Base-by-base conservation (phyloP, 805 yeast species). In the Starmerella kuoi region DNA sequence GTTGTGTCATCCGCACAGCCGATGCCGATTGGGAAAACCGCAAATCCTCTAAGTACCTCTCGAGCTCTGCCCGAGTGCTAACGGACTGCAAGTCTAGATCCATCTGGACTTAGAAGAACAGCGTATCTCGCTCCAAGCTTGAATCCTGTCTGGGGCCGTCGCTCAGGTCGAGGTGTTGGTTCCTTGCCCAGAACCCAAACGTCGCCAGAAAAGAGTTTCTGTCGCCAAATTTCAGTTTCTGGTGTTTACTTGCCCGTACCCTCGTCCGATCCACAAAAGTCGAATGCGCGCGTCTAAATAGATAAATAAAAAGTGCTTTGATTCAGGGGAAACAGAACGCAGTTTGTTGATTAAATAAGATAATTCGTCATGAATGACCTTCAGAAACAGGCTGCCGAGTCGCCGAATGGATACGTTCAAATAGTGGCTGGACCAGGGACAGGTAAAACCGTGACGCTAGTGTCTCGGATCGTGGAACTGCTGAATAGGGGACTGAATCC, bases 371-470 rank as follows among this genome's bases (percentile, higher is more conserved):
- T 64, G 51, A 64, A 75, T 50, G 56, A 51, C 2, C 65, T 64
- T 14, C 81, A 75, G 48, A 40, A 46, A 15, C 49, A 46, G 23
- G 76, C 77, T 0, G 76, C 66, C 0, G 55, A 58, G n/a, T 61
- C 61, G 23, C 67, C 72, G 4, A 50, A 58, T 2, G 62, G 66
- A 4, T 68, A 64, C 15, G 55, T 73, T 3, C 78, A 73, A 47
- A 68, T 75, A 2, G 61, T 75, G 17, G 81, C 81, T 0, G 80
- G 81, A 0, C 81, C 81, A 0, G 81, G 81, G 1, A 75, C 81
- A 0, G 79, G 79, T 26, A 88, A 88, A 59, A 88, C 98, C 2
- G 77, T 76, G 56, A 88, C 91, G 1, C 60, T 88, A 23, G 77
- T 84, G 0, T 69, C 85, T 1, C 65, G 95, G 35, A 91, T 87